Evolutionary conservation across 2,329 filamentous ascomycete genomes (phyloP).

Genomic region (Pseudofabraea citricarpa): DNA sequence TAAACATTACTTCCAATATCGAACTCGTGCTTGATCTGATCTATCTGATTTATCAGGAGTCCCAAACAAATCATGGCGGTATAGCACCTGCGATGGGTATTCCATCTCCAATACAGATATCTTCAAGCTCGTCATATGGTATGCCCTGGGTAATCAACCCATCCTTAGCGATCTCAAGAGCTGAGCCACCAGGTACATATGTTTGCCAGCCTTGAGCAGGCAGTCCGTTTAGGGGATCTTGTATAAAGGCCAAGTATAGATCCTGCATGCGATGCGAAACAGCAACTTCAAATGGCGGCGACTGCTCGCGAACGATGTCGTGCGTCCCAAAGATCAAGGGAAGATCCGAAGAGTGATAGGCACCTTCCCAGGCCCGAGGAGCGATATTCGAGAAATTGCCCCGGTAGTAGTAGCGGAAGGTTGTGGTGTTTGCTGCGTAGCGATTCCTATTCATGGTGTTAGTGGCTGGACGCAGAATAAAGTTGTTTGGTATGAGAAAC

Average conservation of each 20-base stretch:
- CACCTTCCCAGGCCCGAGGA: constrained; percentile 21
- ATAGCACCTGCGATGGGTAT: too few species aligned
- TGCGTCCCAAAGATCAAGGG: constrained; percentile 25
- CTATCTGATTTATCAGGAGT: too few species aligned
- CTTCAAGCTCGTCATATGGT: too few species aligned
- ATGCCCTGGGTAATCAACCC: too few species aligned
- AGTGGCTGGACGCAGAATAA: neutral
- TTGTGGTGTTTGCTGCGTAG: constrained; percentile 8
- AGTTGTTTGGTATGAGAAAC: neutral
- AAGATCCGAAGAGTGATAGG: constrained; percentile 29
- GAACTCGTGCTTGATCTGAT: too few species aligned
- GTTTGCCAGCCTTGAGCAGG: constrained; percentile 7
- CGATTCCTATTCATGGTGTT: constrained; percentile 5
- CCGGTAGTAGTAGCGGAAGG: constrained; percentile 27
- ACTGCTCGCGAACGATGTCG: constrained; percentile 4
- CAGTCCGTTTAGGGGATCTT: constrained; percentile 24
- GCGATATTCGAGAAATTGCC: constrained; percentile 28
- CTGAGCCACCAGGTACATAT: constrained; percentile 7
- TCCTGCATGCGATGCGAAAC: constrained; percentile 22
- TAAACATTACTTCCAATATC: too few species aligned
- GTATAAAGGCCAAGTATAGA: constrained; percentile 29
- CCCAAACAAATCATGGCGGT: too few species aligned
- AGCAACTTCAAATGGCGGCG: constrained; percentile 16
- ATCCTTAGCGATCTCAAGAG: constrained; percentile 6
- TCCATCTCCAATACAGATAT: too few species aligned